These are phyloP conservation scores for Chlorella vulgaris DNA, from an alignment of 139 green algal genomes.

Conservation along the genomic window DNA sequence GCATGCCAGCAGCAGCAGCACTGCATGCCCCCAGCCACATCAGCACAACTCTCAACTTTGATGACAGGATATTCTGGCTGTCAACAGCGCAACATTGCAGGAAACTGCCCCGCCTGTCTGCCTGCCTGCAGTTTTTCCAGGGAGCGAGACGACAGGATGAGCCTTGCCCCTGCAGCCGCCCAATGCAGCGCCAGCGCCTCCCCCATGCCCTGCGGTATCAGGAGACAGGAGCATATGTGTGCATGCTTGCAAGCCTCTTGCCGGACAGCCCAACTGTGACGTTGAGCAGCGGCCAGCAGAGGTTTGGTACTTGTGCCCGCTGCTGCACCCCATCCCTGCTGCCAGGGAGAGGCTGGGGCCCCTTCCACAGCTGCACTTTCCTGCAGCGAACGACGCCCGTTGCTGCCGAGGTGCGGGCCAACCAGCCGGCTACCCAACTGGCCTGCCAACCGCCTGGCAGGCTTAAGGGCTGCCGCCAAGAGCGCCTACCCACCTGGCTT, in stretches of 20 bases:
- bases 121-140: conserved; percentile 62
- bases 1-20: not conserved
- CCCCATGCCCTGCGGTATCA: conserved; percentile 69
- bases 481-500: conserved; percentile 59
- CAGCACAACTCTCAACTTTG: no score
- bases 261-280: not conserved
- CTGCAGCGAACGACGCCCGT: not conserved
- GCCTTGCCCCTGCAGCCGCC: conserved; percentile 56
- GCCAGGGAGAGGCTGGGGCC: not conserved
- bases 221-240: no score
- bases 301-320: not conserved
- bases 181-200: conserved; percentile 65
- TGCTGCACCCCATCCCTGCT: not conserved
- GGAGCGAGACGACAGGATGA: conserved; percentile 77
- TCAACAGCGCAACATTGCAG: not conserved
- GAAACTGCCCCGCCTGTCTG: no score
- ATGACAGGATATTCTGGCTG: not conserved
- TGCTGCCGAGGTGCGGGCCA: not conserved
- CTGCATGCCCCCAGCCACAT: not conserved
- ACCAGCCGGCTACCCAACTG: not conserved
- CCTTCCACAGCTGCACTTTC: not conserved
- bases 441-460: not conserved
- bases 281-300: not conserved
- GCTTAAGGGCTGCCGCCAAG: not conserved
- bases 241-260: not conserved